phyloP scores from a whole-genome alignment of 306 rosid species.

The Quercus berberidifolia region DNA sequence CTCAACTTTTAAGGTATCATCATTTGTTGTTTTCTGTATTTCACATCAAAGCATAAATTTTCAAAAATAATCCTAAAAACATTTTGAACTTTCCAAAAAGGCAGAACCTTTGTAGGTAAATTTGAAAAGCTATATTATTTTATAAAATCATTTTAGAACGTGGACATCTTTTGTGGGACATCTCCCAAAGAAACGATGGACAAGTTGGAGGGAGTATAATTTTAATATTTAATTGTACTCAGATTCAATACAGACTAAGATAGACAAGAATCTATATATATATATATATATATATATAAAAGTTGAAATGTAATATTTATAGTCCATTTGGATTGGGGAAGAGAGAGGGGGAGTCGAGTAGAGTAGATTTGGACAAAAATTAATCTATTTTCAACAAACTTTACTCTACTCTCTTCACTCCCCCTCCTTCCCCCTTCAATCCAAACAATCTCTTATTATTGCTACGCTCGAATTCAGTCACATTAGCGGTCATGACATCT shows the following conservation, averaged over 20 bases:
- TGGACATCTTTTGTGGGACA: background rate
- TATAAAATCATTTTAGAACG: background rate
- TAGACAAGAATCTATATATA: background rate
- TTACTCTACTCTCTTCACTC: too few relatives aligned
- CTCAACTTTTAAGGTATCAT: background rate
- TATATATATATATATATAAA: too few relatives aligned
- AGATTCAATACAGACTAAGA: background rate
- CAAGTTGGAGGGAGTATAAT: background rate
- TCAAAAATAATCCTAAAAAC: background rate
- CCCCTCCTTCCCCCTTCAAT: too few relatives aligned
- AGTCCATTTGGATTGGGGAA: too few relatives aligned
- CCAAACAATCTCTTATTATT: too few relatives aligned
- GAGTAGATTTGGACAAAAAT: too few relatives aligned
- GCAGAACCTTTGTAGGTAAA: background rate
- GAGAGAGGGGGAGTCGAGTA: too few relatives aligned
- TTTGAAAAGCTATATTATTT: background rate
- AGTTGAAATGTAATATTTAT: too few relatives aligned
- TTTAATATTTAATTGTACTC: background rate
- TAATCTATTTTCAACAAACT: too few relatives aligned
- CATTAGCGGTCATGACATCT: too few relatives aligned
- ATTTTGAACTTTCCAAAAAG: background rate
- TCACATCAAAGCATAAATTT: background rate
- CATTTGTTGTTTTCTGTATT: background rate
- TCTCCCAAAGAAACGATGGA: background rate
- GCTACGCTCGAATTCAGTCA: too few relatives aligned